These are phyloP conservation scores for Penicillium sp. DNA, from an alignment of 2,329 filamentous ascomycete genomes.

Conservation along the genomic window DNA sequence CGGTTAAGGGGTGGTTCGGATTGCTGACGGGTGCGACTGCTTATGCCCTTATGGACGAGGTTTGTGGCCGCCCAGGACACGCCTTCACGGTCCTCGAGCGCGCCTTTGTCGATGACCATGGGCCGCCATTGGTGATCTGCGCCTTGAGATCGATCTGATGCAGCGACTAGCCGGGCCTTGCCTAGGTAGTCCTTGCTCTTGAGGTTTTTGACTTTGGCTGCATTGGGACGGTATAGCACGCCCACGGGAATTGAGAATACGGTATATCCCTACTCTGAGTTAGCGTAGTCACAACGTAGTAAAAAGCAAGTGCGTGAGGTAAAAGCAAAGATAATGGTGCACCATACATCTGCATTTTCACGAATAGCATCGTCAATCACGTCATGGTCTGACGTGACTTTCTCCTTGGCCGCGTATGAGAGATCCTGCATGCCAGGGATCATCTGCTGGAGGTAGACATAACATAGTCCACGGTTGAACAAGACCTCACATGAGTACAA, in stretches of 20 bases:
- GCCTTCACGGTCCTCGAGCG: constrained; percentile 79
- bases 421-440: constrained; percentile 91
- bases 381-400: constrained; percentile 93
- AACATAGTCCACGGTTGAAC: constrained; percentile 96
- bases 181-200: constrained; percentile 98
- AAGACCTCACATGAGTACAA: constrained; percentile 96
- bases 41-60: constrained; percentile 83
- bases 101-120: constrained; percentile 66
- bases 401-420: constrained; percentile 89
- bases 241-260: constrained; percentile 98
- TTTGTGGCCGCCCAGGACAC: constrained; percentile 93
- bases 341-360: constrained; percentile 82
- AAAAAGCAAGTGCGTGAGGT: background rate
- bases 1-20: constrained; percentile 80
- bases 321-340: background rate
- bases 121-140: constrained; percentile 79
- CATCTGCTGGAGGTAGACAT: constrained; percentile 93
- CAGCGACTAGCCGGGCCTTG: constrained; percentile 90
- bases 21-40: constrained; percentile 77
- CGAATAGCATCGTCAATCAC: constrained; percentile 97
- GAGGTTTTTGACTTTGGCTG: constrained; percentile 96
- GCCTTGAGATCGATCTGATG: constrained; percentile 72
- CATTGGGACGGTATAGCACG: constrained; percentile 92
- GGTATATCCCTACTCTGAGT: constrained; percentile 76
- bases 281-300: background rate